A percentile compares a stretch with the other conserved stretches of the same genome.
Conservation (phyloP, 805 yeast species). For the Saitoella complicata region DNA sequence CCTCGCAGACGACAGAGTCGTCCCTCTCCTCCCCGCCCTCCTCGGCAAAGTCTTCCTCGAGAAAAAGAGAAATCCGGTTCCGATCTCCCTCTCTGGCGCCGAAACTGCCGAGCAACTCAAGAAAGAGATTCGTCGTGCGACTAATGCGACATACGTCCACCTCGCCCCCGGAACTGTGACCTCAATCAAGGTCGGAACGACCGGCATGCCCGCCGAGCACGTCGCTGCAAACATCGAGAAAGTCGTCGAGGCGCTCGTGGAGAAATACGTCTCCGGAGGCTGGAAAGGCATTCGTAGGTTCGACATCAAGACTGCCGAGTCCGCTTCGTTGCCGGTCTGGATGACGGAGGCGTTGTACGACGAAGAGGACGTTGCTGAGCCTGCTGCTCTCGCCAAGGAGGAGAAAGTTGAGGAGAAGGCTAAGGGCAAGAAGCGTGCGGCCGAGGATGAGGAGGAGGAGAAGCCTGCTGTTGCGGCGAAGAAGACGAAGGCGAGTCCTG, state of each 20-base stretch:
- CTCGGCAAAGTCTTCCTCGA: constrained; percentile 68
- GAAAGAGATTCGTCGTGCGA: constrained; percentile 42
- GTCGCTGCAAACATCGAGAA: constrained; percentile 45
- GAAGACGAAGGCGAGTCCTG: constrained; percentile 15
- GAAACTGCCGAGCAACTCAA: constrained; percentile 35
- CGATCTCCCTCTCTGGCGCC: constrained; percentile 33
- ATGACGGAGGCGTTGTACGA: constrained; percentile 37
- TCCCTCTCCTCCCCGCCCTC: constrained; percentile 64
- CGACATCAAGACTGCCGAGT: constrained; percentile 51
- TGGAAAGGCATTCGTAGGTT: constrained; percentile 22
- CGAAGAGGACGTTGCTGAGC: constrained; percentile 5
- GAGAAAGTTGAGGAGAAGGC: background rate
- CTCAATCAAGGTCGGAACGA: constrained; percentile 46
- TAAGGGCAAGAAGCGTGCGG: background rate
- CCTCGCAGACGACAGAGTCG: constrained; percentile 67
- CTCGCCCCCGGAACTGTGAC: constrained; percentile 63
- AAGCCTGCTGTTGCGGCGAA: constrained; percentile 19
- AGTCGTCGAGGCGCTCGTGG: constrained; percentile 25
- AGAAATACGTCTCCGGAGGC: constrained; percentile 18
- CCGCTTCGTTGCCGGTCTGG: constrained; percentile 78
- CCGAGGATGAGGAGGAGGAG: constrained; percentile 3
- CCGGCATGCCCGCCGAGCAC: constrained; percentile 30
- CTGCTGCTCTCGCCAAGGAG: constrained; percentile 1
- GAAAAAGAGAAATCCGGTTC: constrained; percentile 48
- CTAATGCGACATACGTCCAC: constrained; percentile 41